phyloP scores from a whole-genome alignment of 139 green algal genomes.

The Micromonas pusilla region DNA sequence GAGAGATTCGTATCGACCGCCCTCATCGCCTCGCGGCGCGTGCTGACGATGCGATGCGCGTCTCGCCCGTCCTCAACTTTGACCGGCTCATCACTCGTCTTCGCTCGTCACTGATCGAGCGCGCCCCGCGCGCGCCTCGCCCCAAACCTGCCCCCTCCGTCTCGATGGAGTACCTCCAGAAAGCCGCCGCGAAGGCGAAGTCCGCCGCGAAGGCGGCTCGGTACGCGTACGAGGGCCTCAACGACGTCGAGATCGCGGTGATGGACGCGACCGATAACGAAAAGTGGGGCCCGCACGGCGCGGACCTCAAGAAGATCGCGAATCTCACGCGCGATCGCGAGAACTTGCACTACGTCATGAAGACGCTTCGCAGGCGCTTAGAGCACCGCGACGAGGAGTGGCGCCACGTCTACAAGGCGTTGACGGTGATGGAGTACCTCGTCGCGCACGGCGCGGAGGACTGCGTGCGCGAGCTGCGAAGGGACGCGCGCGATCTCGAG shows the following conservation, averaged over 20 bases:
- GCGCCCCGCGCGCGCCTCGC: too few relatives aligned
- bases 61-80: too few relatives aligned
- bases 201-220: too few relatives aligned
- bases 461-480: slow-evolving; percentile 38
- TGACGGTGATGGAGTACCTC: slow-evolving; percentile 83
- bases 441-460: slow-evolving; percentile 51
- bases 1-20: too few relatives aligned
- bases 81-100: too few relatives aligned
- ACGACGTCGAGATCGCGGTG: slow-evolving; percentile 18
- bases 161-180: neutral
- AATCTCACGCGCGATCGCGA: slow-evolving; percentile 30
- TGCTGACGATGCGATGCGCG: too few relatives aligned
- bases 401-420: slow-evolving; percentile 50
- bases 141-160: too few relatives aligned
- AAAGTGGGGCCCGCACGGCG: slow-evolving; percentile 49
- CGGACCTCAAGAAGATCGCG: slow-evolving; percentile 43
- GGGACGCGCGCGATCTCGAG: slow-evolving; percentile 47
- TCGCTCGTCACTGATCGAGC: too few relatives aligned
- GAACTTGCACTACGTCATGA: slow-evolving; percentile 39
- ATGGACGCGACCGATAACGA: slow-evolving; percentile 51
- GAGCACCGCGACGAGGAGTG: slow-evolving; percentile 37
- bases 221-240: neutral
- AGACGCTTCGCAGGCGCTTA: slow-evolving; percentile 37
- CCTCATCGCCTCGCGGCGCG: too few relatives aligned
- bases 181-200: neutral